Conservation (phyloP, 2,329 filamentous ascomycete genomes). For the Fusarium torulosum region DNA sequence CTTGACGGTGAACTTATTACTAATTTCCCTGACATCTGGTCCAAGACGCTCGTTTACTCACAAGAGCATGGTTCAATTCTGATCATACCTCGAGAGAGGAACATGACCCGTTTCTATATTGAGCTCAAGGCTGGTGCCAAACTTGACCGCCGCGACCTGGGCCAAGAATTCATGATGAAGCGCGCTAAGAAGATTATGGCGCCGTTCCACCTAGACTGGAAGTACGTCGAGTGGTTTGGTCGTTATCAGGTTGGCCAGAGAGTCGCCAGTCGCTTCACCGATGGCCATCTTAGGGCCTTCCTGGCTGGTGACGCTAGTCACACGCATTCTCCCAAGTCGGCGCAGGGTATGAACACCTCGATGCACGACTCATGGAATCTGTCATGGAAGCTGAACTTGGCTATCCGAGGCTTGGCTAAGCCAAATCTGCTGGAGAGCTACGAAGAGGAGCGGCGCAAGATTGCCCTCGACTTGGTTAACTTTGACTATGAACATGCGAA, state of each 20-base stretch:
- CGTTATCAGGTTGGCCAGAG: conserved; percentile 79
- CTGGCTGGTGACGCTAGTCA: conserved; percentile 78
- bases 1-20: conserved; percentile 78
- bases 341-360: conserved; percentile 75
- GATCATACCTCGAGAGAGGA: conserved; percentile 79
- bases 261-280: conserved; percentile 76
- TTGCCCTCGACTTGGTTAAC: conserved; percentile 69
- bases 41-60: conserved; percentile 77
- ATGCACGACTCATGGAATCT: conserved; percentile 74
- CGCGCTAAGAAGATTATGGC: conserved; percentile 72
- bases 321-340: conserved; percentile 79
- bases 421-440: conserved; percentile 70
- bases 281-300: conserved; percentile 72
- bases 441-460: conserved; percentile 72
- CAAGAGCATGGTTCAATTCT: conserved; percentile 76
- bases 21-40: conserved; percentile 81
- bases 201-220: conserved; percentile 69
- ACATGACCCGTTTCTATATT: conserved; percentile 76
- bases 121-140: conserved; percentile 64
- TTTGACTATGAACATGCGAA: conserved; percentile 71
- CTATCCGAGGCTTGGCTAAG: conserved; percentile 68
- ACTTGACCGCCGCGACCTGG: conserved; percentile 56
- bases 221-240: conserved; percentile 76
- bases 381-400: conserved; percentile 64
- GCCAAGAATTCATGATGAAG: conserved; percentile 78